Percentiles rank a stretch among this genome's conserved stretches.
phyloP scores from a whole-genome alignment of 2,329 filamentous ascomycete species.

The Blastomyces parvus region DNA sequence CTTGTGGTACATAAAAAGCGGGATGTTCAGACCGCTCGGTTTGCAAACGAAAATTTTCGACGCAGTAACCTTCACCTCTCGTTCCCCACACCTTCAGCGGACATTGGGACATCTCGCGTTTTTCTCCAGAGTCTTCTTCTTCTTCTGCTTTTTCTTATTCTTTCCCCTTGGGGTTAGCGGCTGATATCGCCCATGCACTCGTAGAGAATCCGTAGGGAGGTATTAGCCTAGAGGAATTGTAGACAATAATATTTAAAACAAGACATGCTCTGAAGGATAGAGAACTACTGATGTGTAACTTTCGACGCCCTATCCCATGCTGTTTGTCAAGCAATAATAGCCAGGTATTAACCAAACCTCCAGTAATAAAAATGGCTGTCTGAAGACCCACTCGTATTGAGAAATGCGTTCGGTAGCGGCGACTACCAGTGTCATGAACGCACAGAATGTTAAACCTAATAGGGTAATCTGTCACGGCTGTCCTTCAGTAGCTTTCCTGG shows the following conservation, averaged over 20 bases:
- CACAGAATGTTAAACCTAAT: neutral
- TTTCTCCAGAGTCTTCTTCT: neutral
- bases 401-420: neutral
- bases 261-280: neutral
- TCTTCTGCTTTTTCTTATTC: no score
- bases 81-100: neutral
- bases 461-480: neutral
- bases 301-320: neutral
- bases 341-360: neutral
- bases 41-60: neutral
- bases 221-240: neutral
- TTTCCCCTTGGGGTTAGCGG: neutral
- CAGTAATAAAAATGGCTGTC: neutral
- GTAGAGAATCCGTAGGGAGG: neutral
- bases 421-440: neutral
- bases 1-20: neutral
- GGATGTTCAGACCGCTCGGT: neutral
- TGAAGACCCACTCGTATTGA: neutral
- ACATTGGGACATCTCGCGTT: neutral
- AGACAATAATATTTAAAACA: neutral
- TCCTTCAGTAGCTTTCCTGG: neutral
- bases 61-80: neutral
- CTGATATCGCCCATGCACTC: neutral
- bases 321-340: neutral
- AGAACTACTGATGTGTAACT: neutral